Percentiles rank a stretch among this genome's conserved stretches.
phyloP scores from a whole-genome alignment of 2,329 filamentous ascomycete genomes.

The Paecilomyces niveus region DNA sequence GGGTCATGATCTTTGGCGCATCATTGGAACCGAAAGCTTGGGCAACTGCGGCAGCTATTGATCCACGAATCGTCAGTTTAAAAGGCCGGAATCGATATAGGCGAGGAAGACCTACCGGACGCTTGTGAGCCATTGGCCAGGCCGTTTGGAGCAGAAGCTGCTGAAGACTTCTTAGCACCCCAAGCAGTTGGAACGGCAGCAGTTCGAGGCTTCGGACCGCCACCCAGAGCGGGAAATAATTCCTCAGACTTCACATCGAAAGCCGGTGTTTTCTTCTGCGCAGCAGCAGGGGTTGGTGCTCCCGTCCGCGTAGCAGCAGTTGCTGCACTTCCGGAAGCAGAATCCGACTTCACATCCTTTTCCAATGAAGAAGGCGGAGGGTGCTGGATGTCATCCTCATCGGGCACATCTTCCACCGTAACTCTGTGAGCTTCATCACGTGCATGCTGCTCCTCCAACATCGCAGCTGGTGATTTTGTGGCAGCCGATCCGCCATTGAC shows the following conservation, averaged over 20 bases:
- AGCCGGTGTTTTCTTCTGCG: conserved; percentile 35
- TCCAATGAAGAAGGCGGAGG: conserved; percentile 43
- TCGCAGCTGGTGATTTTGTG: conserved; percentile 44
- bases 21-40: conserved; percentile 18
- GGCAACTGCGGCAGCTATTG: conserved; percentile 30
- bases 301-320: background rate
- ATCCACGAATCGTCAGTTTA: conserved; percentile 39
- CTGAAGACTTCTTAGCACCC: conserved; percentile 56
- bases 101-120: conserved; percentile 48
- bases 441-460: conserved; percentile 48
- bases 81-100: conserved; percentile 57
- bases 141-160: conserved; percentile 34
- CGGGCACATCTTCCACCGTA: conserved; percentile 72
- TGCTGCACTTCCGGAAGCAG: background rate
- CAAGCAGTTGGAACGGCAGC: conserved; percentile 65
- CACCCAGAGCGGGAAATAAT: conserved; percentile 84
- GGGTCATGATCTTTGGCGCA: conserved; percentile 55
- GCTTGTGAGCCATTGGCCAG: conserved; percentile 50
- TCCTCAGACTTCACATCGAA: conserved; percentile 86
- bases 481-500: conserved; percentile 21
- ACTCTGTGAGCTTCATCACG: conserved; percentile 50
- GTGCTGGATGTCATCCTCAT: conserved; percentile 66
- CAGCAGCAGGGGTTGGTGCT: conserved; percentile 29
- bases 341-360: conserved; percentile 11
- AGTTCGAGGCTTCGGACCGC: conserved; percentile 55